Evolutionary conservation across 345 rosid genomes (phyloP).

Genomic region (Bruguiera gymnorhiza): DNA sequence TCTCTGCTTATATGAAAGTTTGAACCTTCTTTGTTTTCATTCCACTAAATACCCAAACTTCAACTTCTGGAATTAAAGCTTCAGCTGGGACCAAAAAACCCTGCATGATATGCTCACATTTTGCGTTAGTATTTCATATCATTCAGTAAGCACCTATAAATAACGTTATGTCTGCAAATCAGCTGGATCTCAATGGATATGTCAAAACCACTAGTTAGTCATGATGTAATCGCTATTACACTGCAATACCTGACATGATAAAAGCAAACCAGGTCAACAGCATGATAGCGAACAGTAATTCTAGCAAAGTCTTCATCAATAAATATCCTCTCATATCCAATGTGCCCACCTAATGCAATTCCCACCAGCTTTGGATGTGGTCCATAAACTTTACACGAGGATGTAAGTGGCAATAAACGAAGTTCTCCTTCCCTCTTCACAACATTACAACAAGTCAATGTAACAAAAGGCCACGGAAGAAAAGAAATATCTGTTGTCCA

Average conservation of each 20-base stretch:
- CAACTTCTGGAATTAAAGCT: too few relatives aligned
- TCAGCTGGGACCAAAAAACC: too few relatives aligned
- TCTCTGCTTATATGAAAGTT: too few relatives aligned
- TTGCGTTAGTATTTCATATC: neutral
- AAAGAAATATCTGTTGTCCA: too few relatives aligned
- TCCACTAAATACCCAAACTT: too few relatives aligned
- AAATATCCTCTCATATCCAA: slow-evolving; percentile 77
- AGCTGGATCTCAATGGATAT: neutral
- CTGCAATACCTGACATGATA: slow-evolving; percentile 74
- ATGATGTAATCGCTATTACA: neutral
- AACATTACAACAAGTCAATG: neutral
- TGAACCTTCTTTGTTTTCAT: too few relatives aligned
- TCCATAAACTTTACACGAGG: slow-evolving; percentile 67
- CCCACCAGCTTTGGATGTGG: slow-evolving; percentile 83
- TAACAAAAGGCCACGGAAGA: neutral
- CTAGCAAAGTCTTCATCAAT: slow-evolving; percentile 73
- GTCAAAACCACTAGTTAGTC: neutral
- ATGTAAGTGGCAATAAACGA: slow-evolving; percentile 82
- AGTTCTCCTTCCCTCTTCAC: slow-evolving; percentile 63
- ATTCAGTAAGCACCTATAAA: neutral
- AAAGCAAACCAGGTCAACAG: slow-evolving; percentile 67
- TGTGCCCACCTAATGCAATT: slow-evolving; percentile 80
- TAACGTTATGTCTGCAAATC: neutral
- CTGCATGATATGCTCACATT: too few relatives aligned
- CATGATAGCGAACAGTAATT: slow-evolving; percentile 77